phyloP scores from a whole-genome alignment of 2,329 filamentous ascomycete genomes.

The Alternaria dauci region DNA sequence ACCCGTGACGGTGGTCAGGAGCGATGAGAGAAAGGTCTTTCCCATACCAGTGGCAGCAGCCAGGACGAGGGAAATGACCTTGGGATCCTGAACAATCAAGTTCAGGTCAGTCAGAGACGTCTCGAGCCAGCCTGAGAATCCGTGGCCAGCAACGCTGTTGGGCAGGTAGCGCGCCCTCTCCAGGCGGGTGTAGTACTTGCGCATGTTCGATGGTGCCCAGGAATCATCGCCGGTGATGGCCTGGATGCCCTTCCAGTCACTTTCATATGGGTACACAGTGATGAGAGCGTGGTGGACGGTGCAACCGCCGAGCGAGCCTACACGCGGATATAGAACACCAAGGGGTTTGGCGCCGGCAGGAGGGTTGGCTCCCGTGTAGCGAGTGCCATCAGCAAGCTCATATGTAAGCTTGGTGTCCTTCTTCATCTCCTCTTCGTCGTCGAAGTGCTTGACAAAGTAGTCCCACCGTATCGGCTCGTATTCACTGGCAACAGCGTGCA shows the following conservation, averaged over 20 bases:
- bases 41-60: conserved; percentile 62
- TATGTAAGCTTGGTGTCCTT: conserved; percentile 66
- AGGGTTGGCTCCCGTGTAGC: conserved; percentile 62
- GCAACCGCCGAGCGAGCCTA: conserved; percentile 64
- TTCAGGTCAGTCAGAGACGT: conserved; percentile 60
- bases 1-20: conserved; percentile 53
- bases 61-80: conserved; percentile 61
- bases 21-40: conserved; percentile 40
- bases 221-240: conserved; percentile 66
- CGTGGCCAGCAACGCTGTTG: conserved; percentile 59
- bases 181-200: conserved; percentile 62
- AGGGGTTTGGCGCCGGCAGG: conserved; percentile 60
- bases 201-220: conserved; percentile 68
- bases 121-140: conserved; percentile 64
- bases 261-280: conserved; percentile 63
- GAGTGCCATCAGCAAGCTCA: conserved; percentile 26
- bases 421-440: conserved; percentile 59
- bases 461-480: conserved; percentile 66
- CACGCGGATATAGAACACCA: conserved; percentile 65
- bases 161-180: conserved; percentile 63
- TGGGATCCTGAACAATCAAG: conserved; percentile 61
- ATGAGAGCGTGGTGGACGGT: conserved; percentile 68
- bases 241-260: conserved; percentile 67
- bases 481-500: conserved; percentile 63
- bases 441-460: conserved; percentile 68